Evolutionary conservation across 768 basidiomycete genomes (phyloP).

Genomic region (Naematelia aurantialba): DNA sequence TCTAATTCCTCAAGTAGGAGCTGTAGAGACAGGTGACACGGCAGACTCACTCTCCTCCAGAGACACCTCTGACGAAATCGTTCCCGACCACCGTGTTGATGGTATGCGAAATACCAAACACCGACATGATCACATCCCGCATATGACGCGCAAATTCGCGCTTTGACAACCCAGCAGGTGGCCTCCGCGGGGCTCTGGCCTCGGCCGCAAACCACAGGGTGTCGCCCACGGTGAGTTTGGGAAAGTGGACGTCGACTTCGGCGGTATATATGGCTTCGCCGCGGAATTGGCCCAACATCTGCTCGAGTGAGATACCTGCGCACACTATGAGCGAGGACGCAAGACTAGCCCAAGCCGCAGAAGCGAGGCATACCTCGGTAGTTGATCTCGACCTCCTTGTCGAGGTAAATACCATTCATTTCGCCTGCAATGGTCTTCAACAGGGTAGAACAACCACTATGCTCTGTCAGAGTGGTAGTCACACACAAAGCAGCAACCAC

Average conservation of each 20-base stretch:
- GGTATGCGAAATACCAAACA: conserved; percentile 73
- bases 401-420: conserved; percentile 47
- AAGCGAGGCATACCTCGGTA: conserved; percentile 35
- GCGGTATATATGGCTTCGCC: conserved; percentile 52
- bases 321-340: background rate
- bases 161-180: conserved; percentile 48
- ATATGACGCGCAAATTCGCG: conserved; percentile 51
- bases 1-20: background rate
- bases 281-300: conserved; percentile 55
- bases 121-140: conserved; percentile 59
- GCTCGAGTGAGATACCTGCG: conserved; percentile 53
- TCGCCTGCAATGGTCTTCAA: conserved; percentile 57
- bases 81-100: conserved; percentile 72
- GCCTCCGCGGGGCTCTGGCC: conserved; percentile 47
- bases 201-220: conserved; percentile 43
- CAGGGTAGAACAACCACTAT: conserved; percentile 53
- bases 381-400: conserved; percentile 39
- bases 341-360: background rate
- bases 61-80: conserved; percentile 61
- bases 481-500: background rate
- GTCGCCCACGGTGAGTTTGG: conserved; percentile 47
- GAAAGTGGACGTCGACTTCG: conserved; percentile 52
- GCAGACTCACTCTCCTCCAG: conserved; percentile 52
- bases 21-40: background rate
- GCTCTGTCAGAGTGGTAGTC: conserved; percentile 1